These are phyloP conservation scores for Metschnikowia reukaufii DNA, from an alignment of 805 yeast species.

Conservation along the genomic window DNA sequence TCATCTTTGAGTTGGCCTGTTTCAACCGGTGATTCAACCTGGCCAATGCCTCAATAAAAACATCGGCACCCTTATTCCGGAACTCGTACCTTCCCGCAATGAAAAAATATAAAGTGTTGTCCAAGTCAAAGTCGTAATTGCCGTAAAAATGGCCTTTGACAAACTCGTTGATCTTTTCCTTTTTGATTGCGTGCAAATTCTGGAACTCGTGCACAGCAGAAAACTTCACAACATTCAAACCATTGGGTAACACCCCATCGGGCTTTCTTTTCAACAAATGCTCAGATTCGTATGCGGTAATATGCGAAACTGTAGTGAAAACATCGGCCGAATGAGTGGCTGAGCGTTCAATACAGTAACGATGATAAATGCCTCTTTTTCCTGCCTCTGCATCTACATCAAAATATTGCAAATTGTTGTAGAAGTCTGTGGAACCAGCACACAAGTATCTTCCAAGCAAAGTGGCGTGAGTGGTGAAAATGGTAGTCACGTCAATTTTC, in stretches of 20 bases:
- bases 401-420: constrained; percentile 82
- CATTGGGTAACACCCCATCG: constrained; percentile 96
- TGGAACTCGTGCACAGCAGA: constrained; percentile 98
- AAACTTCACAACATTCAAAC: constrained; percentile 91
- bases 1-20: constrained; percentile 77
- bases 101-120: constrained; percentile 90
- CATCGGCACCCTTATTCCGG: constrained; percentile 94
- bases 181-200: constrained; percentile 87
- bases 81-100: constrained; percentile 97
- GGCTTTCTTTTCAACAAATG: constrained; percentile 93
- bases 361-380: constrained; percentile 92
- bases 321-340: constrained; percentile 97
- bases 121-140: constrained; percentile 89
- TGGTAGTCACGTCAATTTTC: constrained; percentile 88
- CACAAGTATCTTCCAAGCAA: constrained; percentile 90
- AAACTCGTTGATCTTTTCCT: constrained; percentile 90
- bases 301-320: constrained; percentile 95
- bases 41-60: constrained; percentile 90
- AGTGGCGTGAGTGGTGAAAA: constrained; percentile 97
- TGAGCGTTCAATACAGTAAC: constrained; percentile 95
- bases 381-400: constrained; percentile 99
- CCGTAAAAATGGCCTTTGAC: constrained; percentile 98
- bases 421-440: constrained; percentile 95
- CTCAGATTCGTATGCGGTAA: constrained; percentile 95
- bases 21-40: constrained; percentile 86